Percentiles rank a stretch among this genome's conserved stretches.
These are phyloP conservation scores for Mucor sp. DNA, from an alignment of 371 early-diverging fungal genomes.

Conservation along the genomic window DNA sequence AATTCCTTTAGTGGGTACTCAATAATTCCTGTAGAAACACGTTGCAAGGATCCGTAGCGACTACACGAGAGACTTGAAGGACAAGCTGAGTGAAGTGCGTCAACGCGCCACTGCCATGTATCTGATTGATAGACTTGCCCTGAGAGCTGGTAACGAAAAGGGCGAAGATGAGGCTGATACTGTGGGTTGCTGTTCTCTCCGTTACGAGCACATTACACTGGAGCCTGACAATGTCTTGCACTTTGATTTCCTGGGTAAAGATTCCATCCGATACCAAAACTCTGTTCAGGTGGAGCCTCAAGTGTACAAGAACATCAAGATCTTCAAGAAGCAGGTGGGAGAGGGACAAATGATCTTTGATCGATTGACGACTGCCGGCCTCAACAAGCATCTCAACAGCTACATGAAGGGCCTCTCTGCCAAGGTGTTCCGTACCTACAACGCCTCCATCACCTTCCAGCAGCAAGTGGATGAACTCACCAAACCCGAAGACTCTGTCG, in stretches of 20 bases:
- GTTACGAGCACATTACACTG: constrained; percentile 89
- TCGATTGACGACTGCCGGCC: constrained; percentile 71
- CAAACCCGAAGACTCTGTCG: constrained; percentile 64
- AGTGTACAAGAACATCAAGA: constrained; percentile 89
- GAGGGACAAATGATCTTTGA: constrained; percentile 85
- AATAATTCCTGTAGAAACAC: constrained; percentile 47
- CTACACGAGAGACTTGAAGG: constrained; percentile 79
- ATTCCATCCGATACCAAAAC: constrained; percentile 94
- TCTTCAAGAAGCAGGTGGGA: constrained; percentile 76
- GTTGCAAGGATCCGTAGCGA: constrained; percentile 77
- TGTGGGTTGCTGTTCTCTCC: constrained; percentile 97
- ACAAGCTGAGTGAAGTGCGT: constrained; percentile 74
- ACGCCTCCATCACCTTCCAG: constrained; percentile 95
- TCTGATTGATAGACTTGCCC: constrained; percentile 92
- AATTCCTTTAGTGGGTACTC: neutral
- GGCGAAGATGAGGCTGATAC: constrained; percentile 98
- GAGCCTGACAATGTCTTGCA: constrained; percentile 76
- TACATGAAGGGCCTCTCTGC: constrained; percentile 95
- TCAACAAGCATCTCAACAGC: constrained; percentile 88
- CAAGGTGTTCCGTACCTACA: constrained; percentile 99
- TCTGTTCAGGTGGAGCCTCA: constrained; percentile 81
- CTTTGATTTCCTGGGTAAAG: constrained; percentile 98
- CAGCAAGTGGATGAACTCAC: constrained; percentile 78
- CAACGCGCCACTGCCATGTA: constrained; percentile 96
- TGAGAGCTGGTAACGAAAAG: constrained; percentile 98